A percentile compares a stretch with the other conserved stretches of the same genome.
These are phyloP conservation scores for Eimeria mitis DNA, from an alignment of 169 alveolate genomes.

Conservation along the genomic window DNA sequence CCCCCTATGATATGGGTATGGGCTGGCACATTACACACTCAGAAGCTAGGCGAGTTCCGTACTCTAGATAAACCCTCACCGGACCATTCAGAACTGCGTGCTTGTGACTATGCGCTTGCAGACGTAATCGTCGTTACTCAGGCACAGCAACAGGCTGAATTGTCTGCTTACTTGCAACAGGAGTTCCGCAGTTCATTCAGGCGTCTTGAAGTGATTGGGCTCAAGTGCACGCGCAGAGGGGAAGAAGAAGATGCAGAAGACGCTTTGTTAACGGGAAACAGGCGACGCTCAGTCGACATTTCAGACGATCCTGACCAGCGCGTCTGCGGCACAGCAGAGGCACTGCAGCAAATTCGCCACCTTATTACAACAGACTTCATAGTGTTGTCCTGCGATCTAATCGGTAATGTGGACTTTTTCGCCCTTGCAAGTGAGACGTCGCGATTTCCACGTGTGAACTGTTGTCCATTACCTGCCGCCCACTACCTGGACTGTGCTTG, in stretches of 20 bases:
- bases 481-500: not conserved
- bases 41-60: not conserved
- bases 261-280: not conserved
- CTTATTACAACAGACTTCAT: conserved; percentile 73
- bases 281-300: conserved; percentile 52
- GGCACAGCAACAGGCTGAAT: conserved; percentile 72
- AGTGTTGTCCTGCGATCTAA: conserved; percentile 77
- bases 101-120: not conserved
- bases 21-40: not conserved
- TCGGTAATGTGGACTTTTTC: conserved; percentile 81
- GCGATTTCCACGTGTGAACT: not conserved
- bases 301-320: conserved; percentile 54
- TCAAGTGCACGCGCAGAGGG: conserved; percentile 68
- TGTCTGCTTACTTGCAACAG: conserved; percentile 71
- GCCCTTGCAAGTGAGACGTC: conserved; percentile 75
- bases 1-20: not conserved
- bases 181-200: conserved; percentile 74
- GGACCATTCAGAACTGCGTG: not conserved
- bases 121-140: conserved; percentile 79
- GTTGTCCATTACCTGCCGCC: not conserved
- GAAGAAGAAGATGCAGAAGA: conserved; percentile 76
- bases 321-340: conserved; percentile 82
- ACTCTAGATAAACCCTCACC: not conserved
- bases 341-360: conserved; percentile 73
- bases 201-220: conserved; percentile 83